Evolutionary conservation across 2,329 filamentous ascomycete species (phyloP).

Genomic region (Rugonectria rugulosa): DNA sequence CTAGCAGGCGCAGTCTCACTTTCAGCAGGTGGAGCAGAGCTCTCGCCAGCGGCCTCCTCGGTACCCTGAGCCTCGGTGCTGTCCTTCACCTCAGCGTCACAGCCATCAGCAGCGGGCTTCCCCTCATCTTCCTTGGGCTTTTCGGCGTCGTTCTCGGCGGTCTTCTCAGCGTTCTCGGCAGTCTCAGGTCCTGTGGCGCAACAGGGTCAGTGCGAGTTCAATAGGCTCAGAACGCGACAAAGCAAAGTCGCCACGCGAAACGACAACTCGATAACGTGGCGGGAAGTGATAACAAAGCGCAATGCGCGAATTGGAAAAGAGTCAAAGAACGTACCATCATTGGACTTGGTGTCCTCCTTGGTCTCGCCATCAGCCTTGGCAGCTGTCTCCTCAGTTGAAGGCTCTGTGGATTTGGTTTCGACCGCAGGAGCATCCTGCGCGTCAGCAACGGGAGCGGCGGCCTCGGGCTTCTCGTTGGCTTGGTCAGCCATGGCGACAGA

Average conservation of each 20-base stretch:
- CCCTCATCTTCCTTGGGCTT: constrained; percentile 37
- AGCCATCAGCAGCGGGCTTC: constrained; percentile 37
- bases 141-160: constrained; percentile 42
- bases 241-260: constrained; percentile 23
- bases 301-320: constrained; percentile 11
- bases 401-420: constrained; percentile 34
- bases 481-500: constrained; percentile 49
- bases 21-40: constrained; percentile 35
- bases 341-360: constrained; percentile 40
- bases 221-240: constrained; percentile 33
- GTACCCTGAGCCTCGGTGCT: constrained; percentile 40
- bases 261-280: neutral
- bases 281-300: constrained; percentile 1
- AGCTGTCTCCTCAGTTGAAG: constrained; percentile 33
- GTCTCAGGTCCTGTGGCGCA: constrained; percentile 38
- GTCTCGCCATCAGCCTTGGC: constrained; percentile 36
- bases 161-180: constrained; percentile 40
- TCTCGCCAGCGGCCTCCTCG: constrained; percentile 41
- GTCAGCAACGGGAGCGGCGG: constrained; percentile 42
- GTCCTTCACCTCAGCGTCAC: constrained; percentile 64
- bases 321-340: constrained; percentile 42
- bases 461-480: constrained; percentile 46
- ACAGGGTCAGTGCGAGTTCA: constrained; percentile 39
- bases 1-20: constrained; percentile 37
- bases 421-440: constrained; percentile 40